Evolutionary conservation across 1,284 basidiomycete species (phyloP).

Genomic region (Veloporphyrellus conicus): DNA sequence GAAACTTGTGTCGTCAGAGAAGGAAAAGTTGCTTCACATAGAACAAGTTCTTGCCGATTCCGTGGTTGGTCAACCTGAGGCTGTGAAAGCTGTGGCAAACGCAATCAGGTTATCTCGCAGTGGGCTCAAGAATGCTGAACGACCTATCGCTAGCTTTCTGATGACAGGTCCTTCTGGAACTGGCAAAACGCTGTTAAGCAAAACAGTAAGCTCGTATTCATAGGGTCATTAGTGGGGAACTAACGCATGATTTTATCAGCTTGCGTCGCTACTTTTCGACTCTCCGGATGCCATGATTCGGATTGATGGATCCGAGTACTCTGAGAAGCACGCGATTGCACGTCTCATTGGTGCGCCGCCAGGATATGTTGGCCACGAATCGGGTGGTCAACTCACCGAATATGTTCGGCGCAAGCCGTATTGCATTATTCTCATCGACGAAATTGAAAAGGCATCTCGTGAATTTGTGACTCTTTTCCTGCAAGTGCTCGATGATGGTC

Average conservation of each 20-base stretch:
- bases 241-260: conserved; percentile 38
- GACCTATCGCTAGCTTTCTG: conserved; percentile 91
- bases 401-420: conserved; percentile 87
- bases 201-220: conserved; percentile 61
- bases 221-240: neutral
- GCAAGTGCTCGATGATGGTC: conserved; percentile 95
- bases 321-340: conserved; percentile 89
- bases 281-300: conserved; percentile 88
- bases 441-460: conserved; percentile 86
- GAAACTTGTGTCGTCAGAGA: conserved; percentile 84
- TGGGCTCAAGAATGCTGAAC: conserved; percentile 76
- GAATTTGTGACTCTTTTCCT: conserved; percentile 91
- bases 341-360: conserved; percentile 87
- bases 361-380: conserved; percentile 90
- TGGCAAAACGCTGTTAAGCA: conserved; percentile 84
- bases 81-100: conserved; percentile 85
- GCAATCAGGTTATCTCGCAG: conserved; percentile 89
- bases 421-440: conserved; percentile 76
- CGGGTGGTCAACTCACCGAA: conserved; percentile 88
- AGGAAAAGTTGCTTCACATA: conserved; percentile 82
- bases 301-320: conserved; percentile 89
- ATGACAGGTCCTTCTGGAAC: conserved; percentile 93
- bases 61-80: conserved; percentile 88
- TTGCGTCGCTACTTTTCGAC: conserved; percentile 85
- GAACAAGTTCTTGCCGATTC: conserved; percentile 62